Base-by-base conservation (phyloP, 768 basidiomycete genomes). In the Russula griseocarnosa region DNA sequence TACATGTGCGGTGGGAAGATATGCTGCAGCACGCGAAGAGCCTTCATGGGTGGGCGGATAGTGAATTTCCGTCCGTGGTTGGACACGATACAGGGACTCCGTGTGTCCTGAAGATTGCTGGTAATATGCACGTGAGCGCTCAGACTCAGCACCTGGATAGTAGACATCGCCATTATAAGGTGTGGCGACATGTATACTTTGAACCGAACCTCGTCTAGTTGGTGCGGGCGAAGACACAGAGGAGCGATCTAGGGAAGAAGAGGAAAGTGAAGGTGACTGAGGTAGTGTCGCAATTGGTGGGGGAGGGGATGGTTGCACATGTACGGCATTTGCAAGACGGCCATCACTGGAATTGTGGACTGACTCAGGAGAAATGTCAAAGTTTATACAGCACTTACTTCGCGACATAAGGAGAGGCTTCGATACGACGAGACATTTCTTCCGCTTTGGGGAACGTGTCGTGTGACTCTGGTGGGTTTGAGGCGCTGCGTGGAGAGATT, bases 201-300 rank as follows among this genome's bases (percentile, higher is more conserved):
- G 66, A 70, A 57, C 71, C 75, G 66, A 77, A 76, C 66, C 78
- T 74, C 69, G 66, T 67, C 74, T 82, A 76, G 59, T 80, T 70
- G 65, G 76, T 26, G 83, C 82, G 8, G 87, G 84, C 1, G 85
- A 83, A n/a, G 79, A 80, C 51, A 82, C 80, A 38, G 82, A 80
- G 51, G 83, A 82, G 70, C 83, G 81, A 76, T 86, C 85, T 40
- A 82, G 76, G 0, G 84, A 84, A 50, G 83, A 83, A 40, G 81
- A 79, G 11, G 83, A 85, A 40, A 83, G 75, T 7, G 85, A 82
- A 46, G 86, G 85, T 0, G 86, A 87, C 70, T 83, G 82, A 28
- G 83, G 75, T 65, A 78, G 76, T 50, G 79, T 78, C 11, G 80
- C 80, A 65, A 80, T 81, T 64, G 78, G 82, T 14, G 67, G 67